Conservation (phyloP, 176 grass and related monocot species). For the Eleusine indica region DNA sequence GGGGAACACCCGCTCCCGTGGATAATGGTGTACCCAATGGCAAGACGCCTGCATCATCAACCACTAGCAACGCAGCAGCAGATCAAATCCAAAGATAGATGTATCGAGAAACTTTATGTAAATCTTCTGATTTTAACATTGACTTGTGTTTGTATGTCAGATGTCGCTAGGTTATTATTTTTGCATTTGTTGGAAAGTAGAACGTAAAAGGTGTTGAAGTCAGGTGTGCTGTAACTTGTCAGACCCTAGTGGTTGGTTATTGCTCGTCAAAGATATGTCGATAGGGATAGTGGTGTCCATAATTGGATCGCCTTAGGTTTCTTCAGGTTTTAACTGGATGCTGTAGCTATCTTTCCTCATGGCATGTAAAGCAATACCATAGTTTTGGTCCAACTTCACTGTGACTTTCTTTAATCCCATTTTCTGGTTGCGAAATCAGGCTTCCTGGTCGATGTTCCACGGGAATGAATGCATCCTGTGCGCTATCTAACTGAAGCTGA, state of each 20-base stretch:
- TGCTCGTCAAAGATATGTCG: conserved; percentile 23
- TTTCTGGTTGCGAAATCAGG: not conserved
- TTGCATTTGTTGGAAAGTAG: conserved; percentile 38
- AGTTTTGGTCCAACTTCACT: conserved; percentile 3
- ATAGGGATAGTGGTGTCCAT: conserved; percentile 37
- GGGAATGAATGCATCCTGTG: too few species aligned
- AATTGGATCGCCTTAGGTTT: conserved; percentile 37
- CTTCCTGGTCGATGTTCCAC: not conserved
- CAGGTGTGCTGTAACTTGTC: conserved; percentile 31
- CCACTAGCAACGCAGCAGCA: conserved; percentile 54
- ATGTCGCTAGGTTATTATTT: conserved; percentile 45
- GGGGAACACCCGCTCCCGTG: conserved; percentile 58
- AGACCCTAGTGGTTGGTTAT: conserved; percentile 16
- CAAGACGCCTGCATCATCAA: conserved; percentile 53
- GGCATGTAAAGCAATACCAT: conserved; percentile 45
- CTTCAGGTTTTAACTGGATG: conserved; percentile 40
- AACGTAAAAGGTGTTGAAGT: conserved; percentile 35
- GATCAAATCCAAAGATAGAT: conserved; percentile 86
- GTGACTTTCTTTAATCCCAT: not conserved
- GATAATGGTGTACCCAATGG: conserved; percentile 69
- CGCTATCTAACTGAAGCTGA: not conserved
- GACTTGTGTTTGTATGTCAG: conserved; percentile 47
- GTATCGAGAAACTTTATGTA: conserved; percentile 34
- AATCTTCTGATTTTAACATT: conserved; percentile 51
- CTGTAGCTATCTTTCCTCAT: conserved; percentile 30